These are phyloP conservation scores for Colletotrichum endophyticum DNA, from an alignment of 2,329 filamentous ascomycete species.

Conservation along the genomic window DNA sequence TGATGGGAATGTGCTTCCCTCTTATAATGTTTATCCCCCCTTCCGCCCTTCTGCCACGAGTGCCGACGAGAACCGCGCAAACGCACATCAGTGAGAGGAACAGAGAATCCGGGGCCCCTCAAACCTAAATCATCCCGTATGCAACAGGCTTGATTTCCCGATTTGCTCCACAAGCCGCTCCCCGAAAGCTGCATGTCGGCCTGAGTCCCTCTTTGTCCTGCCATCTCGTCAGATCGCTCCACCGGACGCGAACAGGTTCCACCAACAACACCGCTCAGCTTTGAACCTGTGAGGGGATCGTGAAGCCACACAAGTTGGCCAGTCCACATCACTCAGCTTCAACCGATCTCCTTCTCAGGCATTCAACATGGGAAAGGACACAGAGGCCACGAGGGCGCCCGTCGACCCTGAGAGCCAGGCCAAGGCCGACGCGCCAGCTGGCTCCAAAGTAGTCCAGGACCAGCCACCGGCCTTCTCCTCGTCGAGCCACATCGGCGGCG, in stretches of 20 bases:
- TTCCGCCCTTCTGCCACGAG: neutral
- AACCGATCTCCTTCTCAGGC: neutral
- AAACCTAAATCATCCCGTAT: neutral
- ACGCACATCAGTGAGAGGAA: neutral
- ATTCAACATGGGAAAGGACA: conserved; percentile 7
- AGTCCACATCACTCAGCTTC: neutral
- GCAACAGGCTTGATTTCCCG: neutral
- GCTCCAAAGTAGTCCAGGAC: neutral
- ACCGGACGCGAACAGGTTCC: conserved; percentile 7
- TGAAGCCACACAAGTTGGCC: neutral
- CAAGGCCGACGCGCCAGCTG: neutral
- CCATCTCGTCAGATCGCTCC: neutral
- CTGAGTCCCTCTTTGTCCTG: neutral
- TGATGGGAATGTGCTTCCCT: neutral
- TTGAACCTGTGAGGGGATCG: neutral
- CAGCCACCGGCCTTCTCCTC: neutral
- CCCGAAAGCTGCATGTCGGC: neutral
- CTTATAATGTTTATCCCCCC: neutral
- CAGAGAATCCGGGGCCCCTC: conserved; percentile 20
- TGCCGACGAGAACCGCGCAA: neutral
- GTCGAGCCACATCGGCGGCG: neutral
- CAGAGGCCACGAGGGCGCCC: neutral
- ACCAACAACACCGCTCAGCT: neutral
- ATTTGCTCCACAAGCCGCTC: conserved; percentile 2
- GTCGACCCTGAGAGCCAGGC: neutral